A percentile compares a stretch with the other conserved stretches of the same genome.
phyloP scores from a whole-genome alignment of 495 filamentous ascomycete species.

The Aspergillus egyptiacus region DNA sequence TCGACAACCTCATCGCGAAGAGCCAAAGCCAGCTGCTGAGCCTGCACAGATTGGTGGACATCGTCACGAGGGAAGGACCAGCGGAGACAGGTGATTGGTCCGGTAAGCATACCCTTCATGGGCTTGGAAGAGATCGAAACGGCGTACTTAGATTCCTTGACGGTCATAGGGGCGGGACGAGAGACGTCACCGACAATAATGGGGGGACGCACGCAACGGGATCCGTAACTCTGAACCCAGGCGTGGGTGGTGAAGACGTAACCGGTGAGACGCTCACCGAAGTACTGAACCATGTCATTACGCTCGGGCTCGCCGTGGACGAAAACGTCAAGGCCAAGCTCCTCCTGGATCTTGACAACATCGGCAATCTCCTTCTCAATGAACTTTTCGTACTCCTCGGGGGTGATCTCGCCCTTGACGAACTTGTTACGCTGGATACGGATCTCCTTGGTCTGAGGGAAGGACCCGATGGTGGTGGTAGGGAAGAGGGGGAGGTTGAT shows the following conservation, averaged over 20 bases:
- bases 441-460: constrained; percentile 99
- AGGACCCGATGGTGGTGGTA: constrained; percentile 97
- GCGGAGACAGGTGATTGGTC: constrained; percentile 94
- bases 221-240: constrained; percentile 98
- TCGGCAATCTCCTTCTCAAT: constrained; percentile 96
- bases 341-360: constrained; percentile 92
- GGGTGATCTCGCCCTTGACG: constrained; percentile 93
- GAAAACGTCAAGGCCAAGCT: constrained; percentile 91
- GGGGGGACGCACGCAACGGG: constrained; percentile 93
- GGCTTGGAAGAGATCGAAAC: constrained; percentile 94
- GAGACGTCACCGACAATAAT: constrained; percentile 99
- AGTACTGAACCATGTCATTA: constrained; percentile 99
- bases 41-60: constrained; percentile 97
- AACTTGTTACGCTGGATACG: constrained; percentile 93
- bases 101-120: constrained; percentile 99
- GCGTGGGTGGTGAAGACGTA: constrained; percentile 99
- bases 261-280: constrained; percentile 91
- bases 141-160: constrained; percentile 99
- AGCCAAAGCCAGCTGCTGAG: constrained; percentile 95
- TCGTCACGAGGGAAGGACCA: constrained; percentile 99
- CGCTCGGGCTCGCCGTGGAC: constrained; percentile 99
- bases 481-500: constrained; percentile 95
- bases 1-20: constrained; percentile 98
- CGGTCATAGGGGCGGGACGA: constrained; percentile 92
- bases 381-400: constrained; percentile 91